Evolutionary conservation across 1,139 yeast genomes (phyloP), one percentile per base, ranked within the genome.

Genomic region (Candida freyschussii): DNA sequence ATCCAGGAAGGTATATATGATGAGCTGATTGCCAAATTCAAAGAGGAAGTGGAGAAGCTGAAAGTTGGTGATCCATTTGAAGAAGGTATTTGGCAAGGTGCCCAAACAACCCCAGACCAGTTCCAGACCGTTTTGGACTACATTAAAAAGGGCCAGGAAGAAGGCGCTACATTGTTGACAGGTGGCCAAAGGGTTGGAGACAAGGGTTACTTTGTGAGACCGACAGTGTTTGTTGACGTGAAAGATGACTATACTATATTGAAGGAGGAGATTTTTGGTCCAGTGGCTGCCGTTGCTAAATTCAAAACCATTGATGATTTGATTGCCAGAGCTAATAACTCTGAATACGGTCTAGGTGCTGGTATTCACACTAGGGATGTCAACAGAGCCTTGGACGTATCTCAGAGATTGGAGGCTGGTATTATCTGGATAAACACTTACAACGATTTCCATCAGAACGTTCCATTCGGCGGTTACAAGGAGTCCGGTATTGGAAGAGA

Each of bases 401-500:
- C 93, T 40, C 72, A 71, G 66, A 68, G 72, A 60, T 60, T 84
- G 44, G 72, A 73, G 57, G 84, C 95, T 35, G 95, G 95, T 63
- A 79, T 89, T 40, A 70, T 84, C 50, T 84, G 93, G 91, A 69
- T 82, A 58, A 75, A 75, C 69, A 69, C 91, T 44, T 84, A 82
- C 69, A 85, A 85, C 62, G 85, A 79, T 54, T 78, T 83, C 79
- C 84, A 84, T 63, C 76, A 72, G 52, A 69, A 73, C 62, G 82
- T 84, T 58, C 82, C 82, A 43, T 75, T 75, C 49, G 95, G 95
- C 57, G 95, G 95, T 51, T 84, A 68, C 75, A 79, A 80, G 58
- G 77, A 79, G 63, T 81, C 93, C 41, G 95, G 95, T 65, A 76
- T 83, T 58, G 95, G 95, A 57, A 81, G 95, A 67, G 95, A 85